Conservation (phyloP, 1,284 basidiomycete species). For the Tilletia indica region DNA sequence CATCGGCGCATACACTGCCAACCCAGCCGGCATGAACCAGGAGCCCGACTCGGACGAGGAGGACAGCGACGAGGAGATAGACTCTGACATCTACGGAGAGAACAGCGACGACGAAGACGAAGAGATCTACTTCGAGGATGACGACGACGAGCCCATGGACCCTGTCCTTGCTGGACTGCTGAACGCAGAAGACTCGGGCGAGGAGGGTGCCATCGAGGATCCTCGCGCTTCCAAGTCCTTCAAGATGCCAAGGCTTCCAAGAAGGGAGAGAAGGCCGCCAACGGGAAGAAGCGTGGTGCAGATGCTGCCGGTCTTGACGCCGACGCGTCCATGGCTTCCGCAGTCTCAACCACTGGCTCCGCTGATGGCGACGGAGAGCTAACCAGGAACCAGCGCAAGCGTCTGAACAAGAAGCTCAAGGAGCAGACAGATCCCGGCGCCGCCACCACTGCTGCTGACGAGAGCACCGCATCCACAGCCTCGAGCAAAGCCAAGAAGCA, state of each 20-base stretch:
- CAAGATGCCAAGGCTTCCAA: conserved; percentile 18
- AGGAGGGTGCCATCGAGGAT: conserved; percentile 20
- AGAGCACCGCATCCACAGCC: conserved; percentile 57
- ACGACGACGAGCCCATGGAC: conserved; percentile 28
- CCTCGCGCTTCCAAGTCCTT: conserved; percentile 67
- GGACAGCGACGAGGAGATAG: conserved; percentile 57
- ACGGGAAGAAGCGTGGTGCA: conserved; percentile 66
- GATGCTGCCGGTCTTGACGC: conserved; percentile 58
- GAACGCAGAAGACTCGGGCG: conserved; percentile 6
- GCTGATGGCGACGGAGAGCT: conserved; percentile 43
- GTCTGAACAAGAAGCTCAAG: conserved; percentile 69
- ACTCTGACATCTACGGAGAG: conserved; percentile 40
- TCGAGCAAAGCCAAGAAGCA: conserved; percentile 45
- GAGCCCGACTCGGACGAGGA: conserved; percentile 59
- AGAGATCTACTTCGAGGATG: conserved; percentile 49
- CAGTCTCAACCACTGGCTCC: conserved; percentile 32
- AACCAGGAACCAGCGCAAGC: conserved; percentile 56
- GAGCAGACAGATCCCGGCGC: conserved; percentile 48
- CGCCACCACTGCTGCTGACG: conserved; percentile 35
- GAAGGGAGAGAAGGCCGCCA: conserved; percentile 55
- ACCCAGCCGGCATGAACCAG: conserved; percentile 56
- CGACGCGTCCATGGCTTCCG: conserved; percentile 20
- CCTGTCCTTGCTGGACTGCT: conserved; percentile 6
- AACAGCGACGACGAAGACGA: conserved; percentile 59
- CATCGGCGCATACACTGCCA: conserved; percentile 80